Base-by-base conservation (phyloP, 2,329 filamentous ascomycete genomes). In the Knufia petricola region DNA sequence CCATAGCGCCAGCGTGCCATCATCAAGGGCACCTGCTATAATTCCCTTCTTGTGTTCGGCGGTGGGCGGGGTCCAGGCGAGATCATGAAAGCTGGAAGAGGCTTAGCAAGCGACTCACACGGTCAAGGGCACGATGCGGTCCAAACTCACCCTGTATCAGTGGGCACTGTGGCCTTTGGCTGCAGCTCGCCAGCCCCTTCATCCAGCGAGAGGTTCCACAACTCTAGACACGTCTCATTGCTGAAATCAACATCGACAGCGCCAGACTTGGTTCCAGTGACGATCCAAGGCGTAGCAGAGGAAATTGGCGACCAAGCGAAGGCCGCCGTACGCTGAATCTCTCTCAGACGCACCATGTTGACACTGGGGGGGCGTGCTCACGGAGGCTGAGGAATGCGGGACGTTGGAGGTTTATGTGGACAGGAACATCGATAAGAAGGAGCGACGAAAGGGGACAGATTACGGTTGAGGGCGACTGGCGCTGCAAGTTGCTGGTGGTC, bases 181-280 rank as follows among this genome's bases (percentile, higher is more conserved):
- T 89, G 83, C 49, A 95, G 80, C 71, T 96, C 92, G 47, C 87
- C 74, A 48, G 81, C 82, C 62, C 85, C 81, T 52, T 84, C 76
- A 66, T 94, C 87, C 57, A 96, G 75, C 63, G 80, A 82, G 58
- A 98, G 75, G 69, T 96, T 87, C 92, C 92, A 98, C 52, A 98
- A 76, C 73, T 98, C 92, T 50, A 98, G 74, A 71, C 90, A 90
- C 55, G 88, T 95, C 66, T 96, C 89, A 67, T 92, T 92, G 23
- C 92, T 96, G 70, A 98, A 98, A 68, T 96, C 89, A 60, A 87
- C 89, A 69, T 94, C 88, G 36, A 98, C 88, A 60, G 92, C 92
- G 55, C 92, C 92, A 53, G 92, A 89, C 59, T 89, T 83, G 40
- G 92, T 98, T 60, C 92, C 92, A 23, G 92, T 98, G 52, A 87